phyloP scores from a whole-genome alignment of 495 filamentous ascomycete genomes.

The Aspergillus bridgeri region DNA sequence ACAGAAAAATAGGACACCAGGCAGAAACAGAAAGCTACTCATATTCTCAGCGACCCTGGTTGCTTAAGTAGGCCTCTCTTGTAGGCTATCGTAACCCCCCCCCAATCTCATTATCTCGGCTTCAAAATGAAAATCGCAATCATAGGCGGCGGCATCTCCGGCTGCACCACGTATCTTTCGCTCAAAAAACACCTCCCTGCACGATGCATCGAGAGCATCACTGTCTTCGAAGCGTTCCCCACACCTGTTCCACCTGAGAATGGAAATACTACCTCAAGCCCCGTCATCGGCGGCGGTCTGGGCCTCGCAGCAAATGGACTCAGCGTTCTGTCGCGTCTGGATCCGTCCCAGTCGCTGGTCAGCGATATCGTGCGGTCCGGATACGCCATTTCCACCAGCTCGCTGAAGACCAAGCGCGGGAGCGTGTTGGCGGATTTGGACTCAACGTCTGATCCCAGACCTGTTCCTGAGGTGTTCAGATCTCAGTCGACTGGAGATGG shows the following conservation, averaged over 20 bases:
- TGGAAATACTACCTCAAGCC: constrained; percentile 25
- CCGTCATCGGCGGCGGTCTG: constrained; percentile 48
- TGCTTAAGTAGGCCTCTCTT: too few relatives aligned
- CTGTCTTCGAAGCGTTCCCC: constrained; percentile 37
- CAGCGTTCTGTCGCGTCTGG: constrained; percentile 39
- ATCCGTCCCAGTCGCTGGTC: constrained; percentile 29
- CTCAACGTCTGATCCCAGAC: constrained; percentile 7
- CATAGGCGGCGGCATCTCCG: constrained; percentile 50
- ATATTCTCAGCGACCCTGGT: too few relatives aligned
- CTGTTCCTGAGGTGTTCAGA: neutral
- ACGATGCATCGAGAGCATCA: constrained; percentile 18
- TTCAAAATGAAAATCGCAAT: constrained; percentile 51
- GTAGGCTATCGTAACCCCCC: too few relatives aligned
- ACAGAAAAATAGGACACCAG: too few relatives aligned
- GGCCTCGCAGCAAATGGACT: constrained; percentile 51
- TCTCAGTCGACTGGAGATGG: neutral
- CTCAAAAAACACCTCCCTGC: constrained; percentile 46
- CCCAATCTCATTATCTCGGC: too few relatives aligned
- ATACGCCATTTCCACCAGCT: constrained; percentile 32
- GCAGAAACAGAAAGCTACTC: too few relatives aligned
- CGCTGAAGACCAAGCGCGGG: constrained; percentile 38
- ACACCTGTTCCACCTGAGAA: constrained; percentile 19
- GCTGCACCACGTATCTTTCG: constrained; percentile 45
- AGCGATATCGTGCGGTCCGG: constrained; percentile 32
- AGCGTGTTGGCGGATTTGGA: constrained; percentile 26